Conservation (phyloP, 2,329 filamentous ascomycete genomes). For the Ploettnerulaceae sp. region DNA sequence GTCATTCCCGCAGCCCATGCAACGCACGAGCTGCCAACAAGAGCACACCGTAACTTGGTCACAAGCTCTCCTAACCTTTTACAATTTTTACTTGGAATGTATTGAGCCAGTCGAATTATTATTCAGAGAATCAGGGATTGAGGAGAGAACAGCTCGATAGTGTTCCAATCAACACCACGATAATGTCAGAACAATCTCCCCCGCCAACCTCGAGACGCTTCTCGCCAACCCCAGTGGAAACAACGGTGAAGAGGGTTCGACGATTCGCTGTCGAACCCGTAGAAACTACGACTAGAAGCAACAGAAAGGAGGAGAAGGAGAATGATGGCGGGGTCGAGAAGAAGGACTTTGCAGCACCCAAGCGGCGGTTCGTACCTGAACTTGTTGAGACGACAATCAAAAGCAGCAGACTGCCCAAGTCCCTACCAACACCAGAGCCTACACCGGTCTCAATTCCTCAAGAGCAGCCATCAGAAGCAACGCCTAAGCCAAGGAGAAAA, state of each 20-base stretch:
- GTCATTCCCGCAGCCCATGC: too few species aligned
- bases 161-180: slow-evolving; percentile 12
- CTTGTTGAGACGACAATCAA: slow-evolving; percentile 69
- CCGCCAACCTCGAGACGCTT: slow-evolving; percentile 31
- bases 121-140: slow-evolving; percentile 6
- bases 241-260: slow-evolving; percentile 34
- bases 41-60: too few species aligned
- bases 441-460: slow-evolving; percentile 47
- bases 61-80: slow-evolving; percentile 4
- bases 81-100: slow-evolving; percentile 1
- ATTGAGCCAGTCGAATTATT: slow-evolving; percentile 2
- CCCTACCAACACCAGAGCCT: slow-evolving; percentile 49
- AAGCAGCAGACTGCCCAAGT: slow-evolving; percentile 42
- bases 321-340: slow-evolving; percentile 25
- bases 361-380: slow-evolving; percentile 60
- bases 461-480: slow-evolving; percentile 31
- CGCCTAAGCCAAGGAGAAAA: slow-evolving; percentile 37
- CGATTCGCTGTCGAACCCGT: slow-evolving; percentile 40
- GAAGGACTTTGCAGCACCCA: slow-evolving; percentile 35
- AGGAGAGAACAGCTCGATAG: slow-evolving; percentile 4
- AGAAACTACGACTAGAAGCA: slow-evolving; percentile 40
- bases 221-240: slow-evolving; percentile 34
- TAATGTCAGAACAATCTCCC: slow-evolving; percentile 29
- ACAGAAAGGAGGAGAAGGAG: slow-evolving; percentile 30
- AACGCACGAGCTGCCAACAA: too few species aligned